phyloP scores from a whole-genome alignment of 345 rosid species.

The Melaleuca alternifolia region DNA sequence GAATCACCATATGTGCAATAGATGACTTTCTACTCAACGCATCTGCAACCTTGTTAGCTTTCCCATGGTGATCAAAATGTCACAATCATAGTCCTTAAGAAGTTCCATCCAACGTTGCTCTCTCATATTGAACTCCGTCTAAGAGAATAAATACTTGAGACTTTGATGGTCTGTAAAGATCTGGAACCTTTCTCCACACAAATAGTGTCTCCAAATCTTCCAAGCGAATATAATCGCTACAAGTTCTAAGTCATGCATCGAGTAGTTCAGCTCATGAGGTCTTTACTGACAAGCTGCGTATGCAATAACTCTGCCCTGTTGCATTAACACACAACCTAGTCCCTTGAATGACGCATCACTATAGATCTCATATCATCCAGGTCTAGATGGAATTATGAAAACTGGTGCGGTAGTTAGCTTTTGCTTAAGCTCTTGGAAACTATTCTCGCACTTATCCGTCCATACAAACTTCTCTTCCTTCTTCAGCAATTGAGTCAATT shows the following conservation, averaged over 20 bases:
- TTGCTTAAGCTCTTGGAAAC: neutral
- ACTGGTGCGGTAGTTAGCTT: neutral
- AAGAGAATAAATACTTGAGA: neutral
- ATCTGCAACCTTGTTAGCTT: neutral
- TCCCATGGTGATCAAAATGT: neutral
- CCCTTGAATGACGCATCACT: neutral
- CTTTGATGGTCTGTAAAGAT: neutral
- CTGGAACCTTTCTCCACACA: neutral
- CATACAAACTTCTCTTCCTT: neutral
- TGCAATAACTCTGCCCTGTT: neutral
- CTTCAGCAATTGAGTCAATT: neutral
- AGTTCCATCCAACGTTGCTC: neutral
- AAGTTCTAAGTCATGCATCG: neutral
- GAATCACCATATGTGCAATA: neutral
- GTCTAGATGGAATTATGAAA: neutral
- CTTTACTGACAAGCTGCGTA: neutral
- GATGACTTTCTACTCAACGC: neutral
- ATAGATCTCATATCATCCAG: neutral
- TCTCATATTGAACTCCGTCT: neutral
- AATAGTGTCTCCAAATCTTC: too few species aligned
- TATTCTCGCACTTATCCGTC: neutral
- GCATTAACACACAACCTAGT: neutral
- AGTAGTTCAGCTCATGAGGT: neutral
- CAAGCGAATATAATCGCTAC: neutral
- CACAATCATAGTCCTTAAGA: neutral